Evolutionary conservation across 2,329 filamentous ascomycete species (phyloP).

Genomic region (Venturia nashicola): DNA sequence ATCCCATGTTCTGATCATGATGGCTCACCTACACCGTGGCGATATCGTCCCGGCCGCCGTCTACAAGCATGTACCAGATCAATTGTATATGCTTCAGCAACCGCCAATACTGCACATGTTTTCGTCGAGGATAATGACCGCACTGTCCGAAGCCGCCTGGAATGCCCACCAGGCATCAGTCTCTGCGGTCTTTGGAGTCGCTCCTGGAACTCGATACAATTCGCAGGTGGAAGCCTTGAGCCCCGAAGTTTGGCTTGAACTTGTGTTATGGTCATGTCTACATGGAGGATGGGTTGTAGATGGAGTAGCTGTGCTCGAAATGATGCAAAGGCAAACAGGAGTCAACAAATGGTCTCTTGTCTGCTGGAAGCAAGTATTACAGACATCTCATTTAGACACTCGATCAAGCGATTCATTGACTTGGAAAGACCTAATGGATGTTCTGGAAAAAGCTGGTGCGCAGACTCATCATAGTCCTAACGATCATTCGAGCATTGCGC

Average conservation of each 20-base stretch:
- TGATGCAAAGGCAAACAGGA: slow-evolving; percentile 16
- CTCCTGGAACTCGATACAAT: slow-evolving; percentile 19
- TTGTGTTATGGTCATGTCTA: slow-evolving; percentile 39
- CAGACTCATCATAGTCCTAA: not conserved
- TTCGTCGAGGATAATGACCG: slow-evolving; percentile 35
- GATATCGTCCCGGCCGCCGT: slow-evolving; percentile 34
- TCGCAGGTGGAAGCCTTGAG: slow-evolving; percentile 25
- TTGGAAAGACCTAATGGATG: slow-evolving; percentile 1
- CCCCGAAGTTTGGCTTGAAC: slow-evolving; percentile 38
- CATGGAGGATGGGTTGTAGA: slow-evolving; percentile 34
- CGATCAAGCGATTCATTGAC: not conserved
- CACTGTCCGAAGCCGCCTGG: slow-evolving; percentile 39
- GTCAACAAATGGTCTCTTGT: slow-evolving; percentile 20
- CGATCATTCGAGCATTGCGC: slow-evolving; percentile 17
- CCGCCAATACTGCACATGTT: slow-evolving; percentile 36
- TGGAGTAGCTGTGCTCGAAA: slow-evolving; percentile 27
- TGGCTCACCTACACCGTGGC: slow-evolving; percentile 34
- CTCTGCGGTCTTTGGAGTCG: slow-evolving; percentile 15
- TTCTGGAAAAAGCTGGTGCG: slow-evolving; percentile 2
- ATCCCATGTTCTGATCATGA: slow-evolving; percentile 33
- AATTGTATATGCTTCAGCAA: slow-evolving; percentile 27
- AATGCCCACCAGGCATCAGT: slow-evolving; percentile 29
- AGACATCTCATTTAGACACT: not conserved
- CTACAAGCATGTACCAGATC: slow-evolving; percentile 26
- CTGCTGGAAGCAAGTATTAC: slow-evolving; percentile 1